Evolutionary conservation across 2,329 filamentous ascomycete species (phyloP).

Genomic region (Fusarium sp.): DNA sequence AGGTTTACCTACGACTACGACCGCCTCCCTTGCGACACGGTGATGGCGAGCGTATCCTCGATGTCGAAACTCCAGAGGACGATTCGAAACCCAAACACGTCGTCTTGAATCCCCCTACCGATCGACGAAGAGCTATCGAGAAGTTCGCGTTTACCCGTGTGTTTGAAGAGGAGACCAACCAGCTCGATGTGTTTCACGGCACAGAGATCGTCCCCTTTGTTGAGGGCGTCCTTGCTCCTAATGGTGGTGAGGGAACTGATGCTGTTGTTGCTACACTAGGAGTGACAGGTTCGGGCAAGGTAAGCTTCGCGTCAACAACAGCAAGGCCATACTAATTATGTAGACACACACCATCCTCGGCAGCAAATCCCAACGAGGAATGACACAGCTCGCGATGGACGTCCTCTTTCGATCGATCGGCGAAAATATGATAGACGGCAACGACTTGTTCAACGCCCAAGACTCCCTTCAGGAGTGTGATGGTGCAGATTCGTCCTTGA

Average conservation of each 20-base stretch:
- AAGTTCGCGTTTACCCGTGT: constrained; percentile 95
- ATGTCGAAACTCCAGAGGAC: constrained; percentile 71
- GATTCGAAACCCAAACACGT: constrained; percentile 71
- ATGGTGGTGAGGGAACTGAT: constrained; percentile 83
- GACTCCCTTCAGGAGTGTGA: constrained; percentile 82
- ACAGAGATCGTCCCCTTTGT: constrained; percentile 80
- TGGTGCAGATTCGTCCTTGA: constrained; percentile 81
- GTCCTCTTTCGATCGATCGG: constrained; percentile 86
- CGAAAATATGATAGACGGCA: constrained; percentile 73
- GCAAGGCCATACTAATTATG: background rate
- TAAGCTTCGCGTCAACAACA: constrained; percentile 52
- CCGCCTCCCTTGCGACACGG: constrained; percentile 67
- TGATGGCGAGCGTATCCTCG: constrained; percentile 75
- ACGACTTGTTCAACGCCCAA: constrained; percentile 69
- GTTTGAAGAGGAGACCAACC: constrained; percentile 86
- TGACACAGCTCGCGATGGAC: constrained; percentile 92
- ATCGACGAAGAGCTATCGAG: constrained; percentile 88
- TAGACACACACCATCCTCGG: constrained; percentile 97
- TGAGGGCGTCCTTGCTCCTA: constrained; percentile 80
- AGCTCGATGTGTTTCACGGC: constrained; percentile 87
- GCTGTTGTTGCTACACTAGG: constrained; percentile 91
- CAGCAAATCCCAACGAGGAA: constrained; percentile 83
- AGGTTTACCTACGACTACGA: constrained; percentile 88
- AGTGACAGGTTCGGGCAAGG: constrained; percentile 96
- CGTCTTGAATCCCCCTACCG: constrained; percentile 82